phyloP scores from a whole-genome alignment of 306 rosid species.

The Herpetospermum pedunculosum region DNA sequence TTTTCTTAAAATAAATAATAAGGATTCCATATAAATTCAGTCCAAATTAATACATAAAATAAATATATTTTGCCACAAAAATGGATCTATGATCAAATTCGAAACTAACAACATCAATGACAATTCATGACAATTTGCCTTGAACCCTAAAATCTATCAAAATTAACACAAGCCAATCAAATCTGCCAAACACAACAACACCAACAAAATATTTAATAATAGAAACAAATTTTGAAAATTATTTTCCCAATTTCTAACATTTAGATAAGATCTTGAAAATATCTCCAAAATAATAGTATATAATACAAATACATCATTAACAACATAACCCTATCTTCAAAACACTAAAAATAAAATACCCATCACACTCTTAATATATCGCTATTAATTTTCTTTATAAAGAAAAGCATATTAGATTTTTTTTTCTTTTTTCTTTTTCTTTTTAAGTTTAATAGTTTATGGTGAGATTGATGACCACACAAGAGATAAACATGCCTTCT shows the following conservation, averaged over 20 bases:
- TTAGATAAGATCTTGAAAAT: neutral
- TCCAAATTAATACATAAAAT: too few relatives aligned
- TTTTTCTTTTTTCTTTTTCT: neutral
- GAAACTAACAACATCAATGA: too few relatives aligned
- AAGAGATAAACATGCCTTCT: slow-evolving; percentile 5
- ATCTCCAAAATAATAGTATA: neutral
- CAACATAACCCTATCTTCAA: neutral
- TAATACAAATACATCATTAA: neutral
- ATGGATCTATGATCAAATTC: too few relatives aligned
- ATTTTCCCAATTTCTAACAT: neutral
- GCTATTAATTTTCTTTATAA: neutral
- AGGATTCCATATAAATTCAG: too few relatives aligned
- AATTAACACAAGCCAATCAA: too few relatives aligned
- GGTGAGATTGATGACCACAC: neutral
- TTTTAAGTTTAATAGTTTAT: neutral
- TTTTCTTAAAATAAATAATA: too few relatives aligned
- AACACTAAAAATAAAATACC: neutral
- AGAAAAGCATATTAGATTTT: neutral
- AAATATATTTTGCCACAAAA: too few relatives aligned
- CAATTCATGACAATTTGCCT: too few relatives aligned
- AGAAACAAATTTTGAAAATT: neutral
- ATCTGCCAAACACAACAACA: too few relatives aligned
- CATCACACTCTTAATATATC: neutral
- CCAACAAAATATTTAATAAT: neutral
- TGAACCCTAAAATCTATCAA: too few relatives aligned